phyloP scores from a whole-genome alignment of 805 yeast species.

The Metschnikowia koreensis region DNA sequence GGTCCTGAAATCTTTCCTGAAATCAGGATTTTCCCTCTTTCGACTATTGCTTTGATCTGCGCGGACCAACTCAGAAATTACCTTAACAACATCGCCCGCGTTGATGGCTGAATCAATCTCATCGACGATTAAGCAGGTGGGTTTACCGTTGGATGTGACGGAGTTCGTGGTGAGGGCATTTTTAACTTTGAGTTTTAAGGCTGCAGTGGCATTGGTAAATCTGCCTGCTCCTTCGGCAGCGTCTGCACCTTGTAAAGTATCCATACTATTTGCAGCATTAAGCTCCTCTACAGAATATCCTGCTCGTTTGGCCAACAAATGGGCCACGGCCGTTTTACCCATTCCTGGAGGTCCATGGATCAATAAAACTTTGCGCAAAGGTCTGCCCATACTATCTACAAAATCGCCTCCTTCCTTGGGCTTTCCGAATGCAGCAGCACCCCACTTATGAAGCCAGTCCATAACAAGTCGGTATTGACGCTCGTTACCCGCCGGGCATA shows the following conservation, averaged over 20 bases:
- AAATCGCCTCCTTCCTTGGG: conserved; percentile 9
- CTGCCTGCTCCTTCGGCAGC: conserved; percentile 14
- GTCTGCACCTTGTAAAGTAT: conserved; percentile 27
- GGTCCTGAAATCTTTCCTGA: conserved; percentile 13
- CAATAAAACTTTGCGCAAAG: conserved; percentile 57
- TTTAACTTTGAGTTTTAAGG: conserved; percentile 34
- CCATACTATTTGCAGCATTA: conserved; percentile 62
- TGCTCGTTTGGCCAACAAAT: conserved; percentile 74
- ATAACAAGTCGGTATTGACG: conserved; percentile 36
- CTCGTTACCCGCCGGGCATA: conserved; percentile 47
- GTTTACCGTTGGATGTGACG: conserved; percentile 64
- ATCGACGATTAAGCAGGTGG: conserved; percentile 82
- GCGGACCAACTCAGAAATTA: conserved; percentile 58
- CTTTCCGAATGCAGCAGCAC: conserved; percentile 31
- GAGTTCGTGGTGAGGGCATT: conserved; percentile 61
- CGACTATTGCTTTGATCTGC: conserved; percentile 41
- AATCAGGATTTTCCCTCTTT: conserved; percentile 1
- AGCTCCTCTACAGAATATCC: conserved; percentile 81
- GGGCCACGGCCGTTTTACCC: conserved; percentile 90
- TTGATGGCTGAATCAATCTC: conserved; percentile 67
- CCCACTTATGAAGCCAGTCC: conserved; percentile 43
- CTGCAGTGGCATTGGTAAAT: conserved; percentile 26
- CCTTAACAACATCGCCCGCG: conserved; percentile 35
- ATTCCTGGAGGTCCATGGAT: conserved; percentile 92
- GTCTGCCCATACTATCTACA: conserved; percentile 35